A percentile compares a stretch with the other conserved stretches of the same genome.
These are phyloP conservation scores for Barbatosphaeria neglecta DNA, from an alignment of 495 filamentous ascomycete species.

Conservation along the genomic window DNA sequence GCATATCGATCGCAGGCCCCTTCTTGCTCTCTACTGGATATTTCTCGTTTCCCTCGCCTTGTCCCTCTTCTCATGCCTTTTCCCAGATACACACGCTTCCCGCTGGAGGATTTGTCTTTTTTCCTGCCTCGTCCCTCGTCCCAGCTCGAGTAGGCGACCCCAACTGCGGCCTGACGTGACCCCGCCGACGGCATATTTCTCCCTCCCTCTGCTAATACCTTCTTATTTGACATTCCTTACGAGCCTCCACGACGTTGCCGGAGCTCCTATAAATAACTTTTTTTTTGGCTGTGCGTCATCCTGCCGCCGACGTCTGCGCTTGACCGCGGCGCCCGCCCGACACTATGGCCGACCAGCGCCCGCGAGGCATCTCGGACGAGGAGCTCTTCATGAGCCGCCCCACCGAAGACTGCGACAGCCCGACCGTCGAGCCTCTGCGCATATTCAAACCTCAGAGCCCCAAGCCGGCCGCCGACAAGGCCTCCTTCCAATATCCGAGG, in stretches of 20 bases:
- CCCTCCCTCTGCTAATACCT: background rate
- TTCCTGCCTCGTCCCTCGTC: background rate
- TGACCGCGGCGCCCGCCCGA: conserved; percentile 7
- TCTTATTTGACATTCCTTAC: no score
- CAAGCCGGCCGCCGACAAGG: conserved; percentile 31
- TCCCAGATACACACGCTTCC: conserved; percentile 1
- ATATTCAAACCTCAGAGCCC: conserved; percentile 63
- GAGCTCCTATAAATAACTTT: conserved; percentile 18
- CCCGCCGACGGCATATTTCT: background rate
- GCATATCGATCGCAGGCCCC: conserved; percentile 21
- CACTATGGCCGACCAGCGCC: conserved; percentile 32
- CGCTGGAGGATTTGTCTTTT: background rate
- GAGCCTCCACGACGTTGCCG: background rate
- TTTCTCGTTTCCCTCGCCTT: conserved; percentile 1
- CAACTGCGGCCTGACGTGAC: background rate
- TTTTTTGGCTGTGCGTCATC: conserved; percentile 13
- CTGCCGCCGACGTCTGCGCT: conserved; percentile 10
- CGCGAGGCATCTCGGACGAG: conserved; percentile 49
- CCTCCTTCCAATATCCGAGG: conserved; percentile 35
- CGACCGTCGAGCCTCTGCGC: conserved; percentile 72
- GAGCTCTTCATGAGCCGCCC: conserved; percentile 66
- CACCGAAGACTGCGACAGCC: conserved; percentile 46
- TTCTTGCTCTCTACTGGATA: conserved; percentile 3
- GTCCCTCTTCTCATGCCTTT: background rate
- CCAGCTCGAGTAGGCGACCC: background rate